Conservation (phyloP, 2,329 filamentous ascomycete genomes). For the Botrytis galanthina region DNA sequence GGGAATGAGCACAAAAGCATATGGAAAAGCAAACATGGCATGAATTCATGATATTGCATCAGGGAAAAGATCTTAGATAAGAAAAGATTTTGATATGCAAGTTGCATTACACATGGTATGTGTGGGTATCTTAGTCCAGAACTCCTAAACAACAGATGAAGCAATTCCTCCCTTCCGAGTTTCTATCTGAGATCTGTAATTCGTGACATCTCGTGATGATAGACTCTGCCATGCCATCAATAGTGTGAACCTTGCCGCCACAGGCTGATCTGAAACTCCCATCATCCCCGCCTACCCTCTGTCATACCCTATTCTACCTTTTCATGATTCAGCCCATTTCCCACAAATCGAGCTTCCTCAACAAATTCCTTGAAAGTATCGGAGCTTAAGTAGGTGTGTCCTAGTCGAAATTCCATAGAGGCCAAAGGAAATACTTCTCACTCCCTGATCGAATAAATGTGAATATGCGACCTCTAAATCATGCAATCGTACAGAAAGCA, state of each 20-base stretch:
- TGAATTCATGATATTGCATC: slow-evolving; percentile 1
- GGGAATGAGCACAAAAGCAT: neutral
- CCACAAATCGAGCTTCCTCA: too few relatives aligned
- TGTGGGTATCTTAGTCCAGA: slow-evolving; percentile 15
- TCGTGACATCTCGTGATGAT: neutral
- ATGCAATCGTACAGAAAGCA: neutral
- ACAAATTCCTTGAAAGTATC: neutral
- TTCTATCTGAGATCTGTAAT: slow-evolving; percentile 17
- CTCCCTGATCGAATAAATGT: neutral
- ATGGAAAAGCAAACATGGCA: slow-evolving; percentile 14
- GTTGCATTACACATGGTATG: slow-evolving; percentile 17
- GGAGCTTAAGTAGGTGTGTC: neutral
- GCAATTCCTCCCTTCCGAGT: slow-evolving; percentile 1
- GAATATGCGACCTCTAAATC: too few relatives aligned
- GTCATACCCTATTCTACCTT: too few relatives aligned
- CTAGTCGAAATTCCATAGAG: neutral
- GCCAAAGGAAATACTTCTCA: neutral
- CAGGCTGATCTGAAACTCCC: neutral
- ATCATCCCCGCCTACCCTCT: neutral
- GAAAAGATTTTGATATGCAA: slow-evolving; percentile 9
- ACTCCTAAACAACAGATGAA: slow-evolving; percentile 17
- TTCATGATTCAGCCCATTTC: neutral
- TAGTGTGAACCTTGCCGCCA: neutral
- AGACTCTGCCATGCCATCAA: neutral
- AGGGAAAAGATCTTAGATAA: neutral